Conservation (phyloP, 192 early-diverging fungal species). For the Lobosporangium transversale region DNA sequence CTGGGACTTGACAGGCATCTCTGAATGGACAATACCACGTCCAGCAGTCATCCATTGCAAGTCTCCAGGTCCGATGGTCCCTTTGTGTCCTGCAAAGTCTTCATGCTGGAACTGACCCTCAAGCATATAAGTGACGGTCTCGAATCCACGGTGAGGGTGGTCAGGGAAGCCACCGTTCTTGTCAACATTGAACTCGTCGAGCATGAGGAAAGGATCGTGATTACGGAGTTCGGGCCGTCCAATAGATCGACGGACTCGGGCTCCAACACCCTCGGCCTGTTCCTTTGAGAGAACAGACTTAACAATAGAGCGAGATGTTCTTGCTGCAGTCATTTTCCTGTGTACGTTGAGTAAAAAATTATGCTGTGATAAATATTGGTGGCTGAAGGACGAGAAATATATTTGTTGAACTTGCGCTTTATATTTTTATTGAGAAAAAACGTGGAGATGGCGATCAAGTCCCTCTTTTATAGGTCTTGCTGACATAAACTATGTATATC, state of each 20-base stretch:
- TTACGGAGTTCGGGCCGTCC: slow-evolving; percentile 60
- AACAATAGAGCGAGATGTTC: slow-evolving; percentile 19
- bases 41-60: too few relatives aligned
- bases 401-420: too few relatives aligned
- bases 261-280: slow-evolving; percentile 83
- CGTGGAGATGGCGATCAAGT: too few relatives aligned
- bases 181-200: slow-evolving; percentile 45
- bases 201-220: slow-evolving; percentile 55
- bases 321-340: too few relatives aligned
- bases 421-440: too few relatives aligned
- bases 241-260: slow-evolving; percentile 81
- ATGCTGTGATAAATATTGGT: too few relatives aligned
- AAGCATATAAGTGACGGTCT: slow-evolving; percentile 72
- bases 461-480: too few relatives aligned
- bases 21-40: slow-evolving; percentile 66
- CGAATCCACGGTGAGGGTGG: slow-evolving; percentile 72
- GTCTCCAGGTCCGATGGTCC: slow-evolving; percentile 57
- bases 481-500: too few relatives aligned
- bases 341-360: background rate
- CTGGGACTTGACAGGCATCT: slow-evolving; percentile 54
- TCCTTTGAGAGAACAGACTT: slow-evolving; percentile 23
- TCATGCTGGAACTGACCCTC: slow-evolving; percentile 66
- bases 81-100: slow-evolving; percentile 66
- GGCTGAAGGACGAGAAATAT: too few relatives aligned
- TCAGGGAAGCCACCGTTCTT: slow-evolving; percentile 53